Evolutionary conservation across 352 stramenopile genomes (phyloP).

Genomic region (Hyaloperonospora brassicae): DNA sequence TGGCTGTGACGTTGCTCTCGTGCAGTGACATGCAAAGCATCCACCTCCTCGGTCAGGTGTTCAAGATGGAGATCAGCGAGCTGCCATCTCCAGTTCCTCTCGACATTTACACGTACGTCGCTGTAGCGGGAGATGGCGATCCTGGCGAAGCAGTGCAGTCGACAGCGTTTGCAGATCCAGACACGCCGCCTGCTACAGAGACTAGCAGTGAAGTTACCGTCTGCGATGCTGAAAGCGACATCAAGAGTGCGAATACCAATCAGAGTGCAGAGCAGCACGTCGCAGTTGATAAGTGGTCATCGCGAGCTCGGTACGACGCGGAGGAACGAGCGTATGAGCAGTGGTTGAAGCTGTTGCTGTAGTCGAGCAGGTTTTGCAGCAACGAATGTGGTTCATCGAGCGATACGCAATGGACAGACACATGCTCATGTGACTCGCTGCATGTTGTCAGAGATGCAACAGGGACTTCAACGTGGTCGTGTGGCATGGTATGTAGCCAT

Average conservation of each 20-base stretch:
- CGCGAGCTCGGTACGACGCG: conserved; percentile 10
- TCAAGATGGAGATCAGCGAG: conserved; percentile 57
- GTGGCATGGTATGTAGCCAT: background rate
- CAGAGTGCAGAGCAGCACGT: conserved; percentile 2
- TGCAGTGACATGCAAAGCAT: conserved; percentile 43
- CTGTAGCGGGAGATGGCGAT: conserved; percentile 7
- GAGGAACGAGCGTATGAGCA: conserved; percentile 25
- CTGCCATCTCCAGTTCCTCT: conserved; percentile 36
- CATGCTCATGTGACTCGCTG: too few species aligned
- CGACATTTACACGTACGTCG: conserved; percentile 39
- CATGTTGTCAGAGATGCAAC: background rate
- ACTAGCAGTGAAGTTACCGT: background rate
- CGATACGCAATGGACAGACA: too few species aligned
- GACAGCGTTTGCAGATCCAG: background rate
- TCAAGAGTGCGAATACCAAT: background rate
- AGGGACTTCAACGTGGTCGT: background rate
- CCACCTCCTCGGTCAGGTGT: conserved; percentile 49
- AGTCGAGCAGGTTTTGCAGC: background rate
- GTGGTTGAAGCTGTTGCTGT: conserved; percentile 26
- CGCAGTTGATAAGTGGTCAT: conserved; percentile 1
- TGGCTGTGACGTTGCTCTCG: conserved; percentile 60
- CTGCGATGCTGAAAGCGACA: conserved; percentile 2
- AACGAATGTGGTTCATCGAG: too few species aligned
- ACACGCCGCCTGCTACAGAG: conserved; percentile 1
- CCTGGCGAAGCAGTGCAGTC: background rate